Evolutionary conservation across 1,284 basidiomycete species (phyloP), one percentile per base, ranked within the genome.

Genomic region (Pseudozyma flocculosa): DNA sequence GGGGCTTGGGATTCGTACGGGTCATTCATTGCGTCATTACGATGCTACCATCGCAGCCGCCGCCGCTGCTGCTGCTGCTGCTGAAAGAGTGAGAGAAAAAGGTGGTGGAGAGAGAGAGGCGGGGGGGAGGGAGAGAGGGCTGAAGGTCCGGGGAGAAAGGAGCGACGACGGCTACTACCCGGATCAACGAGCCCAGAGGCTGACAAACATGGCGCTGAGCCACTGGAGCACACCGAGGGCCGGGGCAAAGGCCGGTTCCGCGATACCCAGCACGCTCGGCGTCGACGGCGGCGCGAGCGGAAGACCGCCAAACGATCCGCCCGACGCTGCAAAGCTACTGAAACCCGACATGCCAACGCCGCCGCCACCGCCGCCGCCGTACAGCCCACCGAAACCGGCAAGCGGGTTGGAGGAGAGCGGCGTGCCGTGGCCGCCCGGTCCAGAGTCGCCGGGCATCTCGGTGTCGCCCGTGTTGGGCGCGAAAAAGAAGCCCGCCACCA

Each of bases 401-500:
- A n/a, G n/a, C n/a, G n/a, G n/a, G n/a, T n/a, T n/a, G n/a, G n/a
- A n/a, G n/a, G n/a, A n/a, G n/a, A n/a, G n/a, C n/a, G n/a, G n/a
- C n/a, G n/a, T n/a, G n/a, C n/a, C n/a, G n/a, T n/a, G n/a, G n/a
- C n/a, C n/a, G n/a, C n/a, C n/a, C n/a, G n/a, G n/a, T n/a, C n/a
- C n/a, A 43, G 61, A 62, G 26, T 71, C 72, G 1, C 63, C 69
- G 0, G 72, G 72, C 39, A 43, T 53, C 46, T 74, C 68, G 18
- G 53, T 54, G 53, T 74, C 72, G 1, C 72, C 72, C 19, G 67
- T 70, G 4, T 40, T 18, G 0, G 75, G 75, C 0, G 75, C 74
- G 63, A 75, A 78, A 57, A 68, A 76, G 54, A 78, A 78, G 24
- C 75, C 75, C 3, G 70, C 64, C 19, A 76, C 63, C 23, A 78